phyloP scores from a whole-genome alignment of 2,329 filamentous ascomycete genomes.

The Aschersonia sp. region DNA sequence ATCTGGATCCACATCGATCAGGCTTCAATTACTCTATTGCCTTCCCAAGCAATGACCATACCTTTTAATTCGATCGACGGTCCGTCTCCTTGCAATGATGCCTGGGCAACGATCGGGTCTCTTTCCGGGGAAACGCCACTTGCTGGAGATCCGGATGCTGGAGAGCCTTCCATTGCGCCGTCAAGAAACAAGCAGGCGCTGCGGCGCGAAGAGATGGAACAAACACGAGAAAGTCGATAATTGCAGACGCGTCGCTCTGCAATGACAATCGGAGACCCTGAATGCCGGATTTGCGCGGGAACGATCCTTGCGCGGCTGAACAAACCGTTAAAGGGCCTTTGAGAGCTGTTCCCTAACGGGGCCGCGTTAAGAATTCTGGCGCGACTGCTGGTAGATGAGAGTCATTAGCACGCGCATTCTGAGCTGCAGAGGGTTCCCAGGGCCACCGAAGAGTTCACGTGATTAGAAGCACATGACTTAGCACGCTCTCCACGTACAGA shows the following conservation, averaged over 20 bases:
- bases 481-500: too few species aligned
- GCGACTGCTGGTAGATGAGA: background rate
- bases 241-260: background rate
- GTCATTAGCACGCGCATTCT: background rate
- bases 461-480: background rate
- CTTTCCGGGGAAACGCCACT: slow-evolving; percentile 40
- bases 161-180: slow-evolving; percentile 42
- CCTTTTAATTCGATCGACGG: slow-evolving; percentile 29
- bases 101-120: slow-evolving; percentile 41
- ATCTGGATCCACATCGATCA: slow-evolving; percentile 26
- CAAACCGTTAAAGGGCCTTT: too few species aligned
- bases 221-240: background rate
- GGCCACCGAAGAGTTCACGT: background rate
- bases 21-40: background rate
- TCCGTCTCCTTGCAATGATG: slow-evolving; percentile 31
- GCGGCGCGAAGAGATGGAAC: background rate
- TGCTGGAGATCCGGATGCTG: slow-evolving; percentile 41
- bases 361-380: background rate
- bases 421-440: too few species aligned
- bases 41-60: slow-evolving; percentile 12
- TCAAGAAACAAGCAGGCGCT: background rate
- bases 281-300: background rate
- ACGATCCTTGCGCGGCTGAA: too few species aligned
- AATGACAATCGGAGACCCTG: background rate
- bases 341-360: too few species aligned